Evolutionary conservation across 768 basidiomycete species (phyloP), one percentile per base, ranked within the genome.

Genomic region (Phanerodontia chrysosporium): DNA sequence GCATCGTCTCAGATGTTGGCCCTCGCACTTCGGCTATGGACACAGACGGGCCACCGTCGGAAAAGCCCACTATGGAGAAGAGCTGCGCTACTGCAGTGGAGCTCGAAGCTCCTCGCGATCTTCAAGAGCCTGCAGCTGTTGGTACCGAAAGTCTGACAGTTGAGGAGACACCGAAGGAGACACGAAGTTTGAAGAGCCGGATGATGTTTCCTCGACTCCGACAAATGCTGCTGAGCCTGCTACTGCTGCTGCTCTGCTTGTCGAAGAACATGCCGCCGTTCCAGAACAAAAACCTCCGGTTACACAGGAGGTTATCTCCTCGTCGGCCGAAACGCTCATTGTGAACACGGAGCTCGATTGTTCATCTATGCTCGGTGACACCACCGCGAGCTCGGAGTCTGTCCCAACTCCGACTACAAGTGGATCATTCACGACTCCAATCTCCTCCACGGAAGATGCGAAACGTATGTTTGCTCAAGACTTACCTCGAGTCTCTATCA

Each of bases 1-100:
- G 65, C 44, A 59, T 56, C 49, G 65, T 62, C 13, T 66, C 65
- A 12, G 65, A 66, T 28, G 42, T 64, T 22, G 42, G 59, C 5
- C 62, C 55, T 29, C 61, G 30, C 16, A 55, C 32, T 16, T 29
- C 45, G 2, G 16, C 52, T 6, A 28, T 45, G 18, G 16, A 30
- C 4, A 18, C 8, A 5, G 39, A 42, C 4, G 10, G 6, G 18
- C 18, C 6, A 12, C 8, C 16, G 39, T 8, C 9, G 39, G 18
- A 42, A 18, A 42, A 42, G 16, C 8, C 18, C 4, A 18, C 18
- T 12, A n/a, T n/a, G 39, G 4, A 18, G 39, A 18, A 42, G 39
- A 10, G n/a, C n/a, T n/a, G n/a, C n/a, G n/a, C n/a, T n/a, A n/a
- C n/a, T n/a, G n/a, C n/a, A n/a, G n/a, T n/a, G n/a, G n/a, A n/a